These are phyloP conservation scores for Aspergillus sparsus DNA, from an alignment of 495 filamentous ascomycete species.

Conservation along the genomic window DNA sequence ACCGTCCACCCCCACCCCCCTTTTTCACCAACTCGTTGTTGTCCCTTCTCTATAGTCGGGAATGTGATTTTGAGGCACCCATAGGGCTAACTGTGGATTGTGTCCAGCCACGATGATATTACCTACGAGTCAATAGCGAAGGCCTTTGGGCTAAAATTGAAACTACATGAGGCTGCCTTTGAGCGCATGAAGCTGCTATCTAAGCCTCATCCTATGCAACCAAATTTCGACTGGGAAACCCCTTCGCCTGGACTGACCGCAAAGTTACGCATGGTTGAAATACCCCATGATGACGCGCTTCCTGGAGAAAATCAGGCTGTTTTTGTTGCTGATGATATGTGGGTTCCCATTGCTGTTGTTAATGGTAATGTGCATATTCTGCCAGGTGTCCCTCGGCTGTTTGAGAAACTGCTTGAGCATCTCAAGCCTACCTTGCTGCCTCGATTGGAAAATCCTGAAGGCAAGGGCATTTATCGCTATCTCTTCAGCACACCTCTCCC, in stretches of 20 bases:
- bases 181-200: constrained; percentile 81
- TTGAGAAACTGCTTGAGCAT: constrained; percentile 73
- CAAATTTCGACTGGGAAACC: constrained; percentile 80
- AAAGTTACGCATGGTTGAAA: constrained; percentile 82
- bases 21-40: background rate
- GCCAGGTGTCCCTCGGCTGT: constrained; percentile 84
- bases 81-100: background rate
- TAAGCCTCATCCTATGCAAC: constrained; percentile 66
- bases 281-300: constrained; percentile 70
- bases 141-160: constrained; percentile 75
- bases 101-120: constrained; percentile 86
- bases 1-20: constrained; percentile 8
- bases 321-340: constrained; percentile 77
- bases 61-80: too few species aligned
- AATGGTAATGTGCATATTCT: constrained; percentile 94
- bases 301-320: constrained; percentile 65
- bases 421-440: constrained; percentile 69
- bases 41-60: too few species aligned
- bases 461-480: constrained; percentile 73
- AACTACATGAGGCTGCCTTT: constrained; percentile 73
- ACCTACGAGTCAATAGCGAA: constrained; percentile 93
- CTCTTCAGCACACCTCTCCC: constrained; percentile 82
- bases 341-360: constrained; percentile 86
- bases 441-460: constrained; percentile 72
- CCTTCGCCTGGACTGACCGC: constrained; percentile 77